Percentiles rank a stretch among this genome's conserved stretches.
Evolutionary conservation across 139 green algal species (phyloP).

Genomic region (Tetratostichococcus sp.): DNA sequence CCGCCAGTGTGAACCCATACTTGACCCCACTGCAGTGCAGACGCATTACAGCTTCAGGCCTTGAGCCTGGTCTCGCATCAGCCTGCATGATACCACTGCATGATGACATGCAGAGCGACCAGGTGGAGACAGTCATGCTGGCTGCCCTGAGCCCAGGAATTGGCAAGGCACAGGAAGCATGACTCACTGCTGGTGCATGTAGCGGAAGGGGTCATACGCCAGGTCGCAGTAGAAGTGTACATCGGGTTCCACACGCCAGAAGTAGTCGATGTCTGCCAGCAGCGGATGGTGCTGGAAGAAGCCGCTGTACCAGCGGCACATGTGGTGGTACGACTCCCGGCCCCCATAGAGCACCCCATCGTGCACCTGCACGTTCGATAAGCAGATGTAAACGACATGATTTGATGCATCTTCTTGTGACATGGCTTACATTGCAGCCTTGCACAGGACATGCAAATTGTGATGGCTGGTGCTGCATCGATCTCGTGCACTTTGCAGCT

Average conservation of each 20-base stretch:
- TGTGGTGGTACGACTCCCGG: conserved; percentile 31
- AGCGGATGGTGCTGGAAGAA: conserved; percentile 37
- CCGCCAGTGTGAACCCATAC: conserved; percentile 23
- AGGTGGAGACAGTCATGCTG: no score
- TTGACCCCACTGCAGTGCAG: conserved; percentile 1
- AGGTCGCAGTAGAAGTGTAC: conserved; percentile 35
- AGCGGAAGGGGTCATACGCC: conserved; percentile 28
- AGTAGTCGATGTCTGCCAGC: conserved; percentile 31
- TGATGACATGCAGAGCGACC: no score
- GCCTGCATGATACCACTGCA: no score
- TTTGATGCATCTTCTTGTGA: no score
- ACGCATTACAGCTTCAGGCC: background rate
- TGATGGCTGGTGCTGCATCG: no score
- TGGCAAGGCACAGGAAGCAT: no score
- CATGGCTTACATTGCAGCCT: no score
- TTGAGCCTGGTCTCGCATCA: no score
- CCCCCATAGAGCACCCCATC: conserved; percentile 25
- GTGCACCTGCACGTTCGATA: background rate
- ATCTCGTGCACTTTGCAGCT: no score
- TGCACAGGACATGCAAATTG: no score
- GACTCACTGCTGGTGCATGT: conserved; percentile 12
- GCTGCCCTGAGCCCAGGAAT: no score
- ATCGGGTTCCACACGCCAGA: conserved; percentile 39
- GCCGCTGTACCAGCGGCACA: conserved; percentile 35
- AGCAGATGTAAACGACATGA: no score